Evolutionary conservation across 2,329 filamentous ascomycete genomes (phyloP).

Genomic region (Paradendryphiella salina): DNA sequence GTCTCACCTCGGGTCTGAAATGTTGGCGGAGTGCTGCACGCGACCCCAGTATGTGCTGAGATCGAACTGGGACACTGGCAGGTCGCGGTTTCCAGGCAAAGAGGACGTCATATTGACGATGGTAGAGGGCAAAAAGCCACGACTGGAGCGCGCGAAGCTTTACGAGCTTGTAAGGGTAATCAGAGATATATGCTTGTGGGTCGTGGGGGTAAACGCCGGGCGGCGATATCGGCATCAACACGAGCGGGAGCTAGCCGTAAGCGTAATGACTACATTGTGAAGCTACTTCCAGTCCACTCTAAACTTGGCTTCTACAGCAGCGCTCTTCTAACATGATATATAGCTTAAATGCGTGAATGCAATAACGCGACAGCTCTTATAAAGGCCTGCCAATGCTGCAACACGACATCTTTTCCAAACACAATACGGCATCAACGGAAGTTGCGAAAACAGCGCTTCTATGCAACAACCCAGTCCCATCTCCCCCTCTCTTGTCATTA

Average conservation of each 20-base stretch:
- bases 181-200: neutral
- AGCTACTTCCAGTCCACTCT: neutral
- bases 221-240: constrained; percentile 23
- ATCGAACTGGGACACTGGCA: constrained; percentile 91
- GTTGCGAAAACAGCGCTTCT: constrained; percentile 1
- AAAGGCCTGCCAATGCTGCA: constrained; percentile 2
- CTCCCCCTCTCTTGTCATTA: neutral
- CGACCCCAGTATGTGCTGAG: constrained; percentile 92
- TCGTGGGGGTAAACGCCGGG: neutral
- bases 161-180: constrained; percentile 14
- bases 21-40: constrained; percentile 83
- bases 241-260: constrained; percentile 18
- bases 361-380: constrained; percentile 7
- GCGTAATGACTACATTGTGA: constrained; percentile 9
- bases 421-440: constrained; percentile 3
- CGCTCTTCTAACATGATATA: neutral
- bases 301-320: neutral
- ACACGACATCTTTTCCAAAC: constrained; percentile 3
- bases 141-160: constrained; percentile 6
- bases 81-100: constrained; percentile 70
- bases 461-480: constrained; percentile 1
- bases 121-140: neutral
- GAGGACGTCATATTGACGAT: constrained; percentile 60
- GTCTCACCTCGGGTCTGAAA: constrained; percentile 92
- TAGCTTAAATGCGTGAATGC: neutral